phyloP scores from a whole-genome alignment of 139 green algal species.

The Volvox africanus region DNA sequence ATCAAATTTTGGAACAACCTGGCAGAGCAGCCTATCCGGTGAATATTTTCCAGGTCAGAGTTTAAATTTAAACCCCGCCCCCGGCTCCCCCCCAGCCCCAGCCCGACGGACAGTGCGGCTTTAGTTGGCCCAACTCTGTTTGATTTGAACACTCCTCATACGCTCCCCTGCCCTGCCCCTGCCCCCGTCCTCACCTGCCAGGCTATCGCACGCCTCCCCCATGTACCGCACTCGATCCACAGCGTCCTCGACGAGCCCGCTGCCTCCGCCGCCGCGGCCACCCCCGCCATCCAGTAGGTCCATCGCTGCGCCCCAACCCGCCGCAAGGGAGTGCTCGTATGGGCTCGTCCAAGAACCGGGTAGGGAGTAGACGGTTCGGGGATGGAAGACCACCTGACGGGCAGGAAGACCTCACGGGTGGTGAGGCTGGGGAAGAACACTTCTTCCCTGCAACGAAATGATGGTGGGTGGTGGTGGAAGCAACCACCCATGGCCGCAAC shows the following conservation, averaged over 20 bases:
- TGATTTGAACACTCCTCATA: no score
- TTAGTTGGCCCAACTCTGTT: no score
- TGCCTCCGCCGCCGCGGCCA: neutral
- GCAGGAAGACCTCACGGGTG: neutral
- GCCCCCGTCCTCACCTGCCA: slow-evolving; percentile 59
- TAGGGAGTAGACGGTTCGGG: slow-evolving; percentile 61
- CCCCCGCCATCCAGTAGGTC: slow-evolving; percentile 34
- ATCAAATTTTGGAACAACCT: no score
- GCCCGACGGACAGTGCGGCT: no score
- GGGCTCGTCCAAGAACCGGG: slow-evolving; percentile 67
- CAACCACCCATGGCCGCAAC: no score
- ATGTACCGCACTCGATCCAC: slow-evolving; percentile 67
- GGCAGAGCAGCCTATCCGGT: no score
- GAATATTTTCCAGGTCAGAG: no score
- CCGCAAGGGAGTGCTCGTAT: slow-evolving; percentile 38
- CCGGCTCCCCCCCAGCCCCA: no score
- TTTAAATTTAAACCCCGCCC: no score
- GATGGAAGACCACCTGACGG: slow-evolving; percentile 59
- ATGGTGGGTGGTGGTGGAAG: no score
- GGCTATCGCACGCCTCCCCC: slow-evolving; percentile 72
- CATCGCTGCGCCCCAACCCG: slow-evolving; percentile 58
- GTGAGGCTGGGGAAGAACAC: no score
- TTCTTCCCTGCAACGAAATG: no score
- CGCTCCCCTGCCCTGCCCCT: neutral
- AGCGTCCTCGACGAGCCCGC: slow-evolving; percentile 61